These are phyloP conservation scores for Wickerhamiella infanticola DNA, from an alignment of 1,139 yeast species.

Conservation along the genomic window DNA sequence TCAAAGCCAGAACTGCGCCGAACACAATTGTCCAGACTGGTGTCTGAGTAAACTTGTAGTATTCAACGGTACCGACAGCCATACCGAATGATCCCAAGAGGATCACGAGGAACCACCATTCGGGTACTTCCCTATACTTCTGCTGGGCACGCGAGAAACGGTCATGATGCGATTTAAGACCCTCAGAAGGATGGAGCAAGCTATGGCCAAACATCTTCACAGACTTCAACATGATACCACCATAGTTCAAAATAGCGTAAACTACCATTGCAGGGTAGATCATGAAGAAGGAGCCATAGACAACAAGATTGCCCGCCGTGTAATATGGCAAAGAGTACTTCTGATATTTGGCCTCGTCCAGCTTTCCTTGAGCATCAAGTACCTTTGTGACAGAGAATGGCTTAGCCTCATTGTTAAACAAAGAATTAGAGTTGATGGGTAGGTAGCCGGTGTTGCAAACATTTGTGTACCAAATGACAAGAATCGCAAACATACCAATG, in stretches of 20 bases:
- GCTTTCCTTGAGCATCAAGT: slow-evolving; percentile 17
- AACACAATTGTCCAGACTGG: slow-evolving; percentile 43
- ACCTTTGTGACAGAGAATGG: slow-evolving; percentile 26
- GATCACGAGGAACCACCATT: slow-evolving; percentile 41
- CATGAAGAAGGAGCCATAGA: slow-evolving; percentile 38
- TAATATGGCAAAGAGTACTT: slow-evolving; percentile 39
- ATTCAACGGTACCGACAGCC: slow-evolving; percentile 29
- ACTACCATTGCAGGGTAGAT: slow-evolving; percentile 33
- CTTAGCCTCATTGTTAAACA: slow-evolving; percentile 31
- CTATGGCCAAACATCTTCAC: slow-evolving; percentile 7
- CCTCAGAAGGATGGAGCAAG: slow-evolving; percentile 6
- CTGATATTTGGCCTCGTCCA: slow-evolving; percentile 15
- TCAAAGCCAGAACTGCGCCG: slow-evolving; percentile 25
- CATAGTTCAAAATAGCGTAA: slow-evolving; percentile 27
- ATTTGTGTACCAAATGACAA: slow-evolving; percentile 27
- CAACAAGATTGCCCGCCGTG: slow-evolving; percentile 34
- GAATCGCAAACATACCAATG: slow-evolving; percentile 27
- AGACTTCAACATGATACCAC: slow-evolving; percentile 6
- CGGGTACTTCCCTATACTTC: slow-evolving; percentile 48
- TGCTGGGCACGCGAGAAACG: slow-evolving; percentile 45
- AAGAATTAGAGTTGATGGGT: slow-evolving; percentile 32
- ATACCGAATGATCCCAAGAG: slow-evolving; percentile 31
- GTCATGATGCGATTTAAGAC: slow-evolving; percentile 23
- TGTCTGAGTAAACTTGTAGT: slow-evolving; percentile 31
- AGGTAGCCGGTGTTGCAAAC: slow-evolving; percentile 32